Evolutionary conservation across 306 rosid species (phyloP).

Genomic region (Crataegus laevigata): DNA sequence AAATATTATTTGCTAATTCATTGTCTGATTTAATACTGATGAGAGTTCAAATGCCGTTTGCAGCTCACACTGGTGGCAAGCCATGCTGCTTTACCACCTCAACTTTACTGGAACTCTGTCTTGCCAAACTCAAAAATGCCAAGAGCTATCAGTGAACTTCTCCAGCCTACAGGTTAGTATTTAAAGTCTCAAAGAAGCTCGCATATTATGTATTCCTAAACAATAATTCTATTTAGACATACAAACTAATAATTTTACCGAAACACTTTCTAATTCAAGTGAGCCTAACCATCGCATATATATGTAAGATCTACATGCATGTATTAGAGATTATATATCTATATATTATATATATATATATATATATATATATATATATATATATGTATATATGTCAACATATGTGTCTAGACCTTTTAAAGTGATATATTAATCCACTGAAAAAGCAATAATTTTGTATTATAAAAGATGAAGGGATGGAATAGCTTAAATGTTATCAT

Average conservation of each 20-base stretch:
- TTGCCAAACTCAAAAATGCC: constrained; percentile 68
- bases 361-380: too few relatives aligned
- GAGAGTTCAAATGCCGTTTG: background rate
- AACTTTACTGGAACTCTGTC: constrained; percentile 55
- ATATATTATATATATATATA: too few relatives aligned
- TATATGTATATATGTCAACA: too few relatives aligned
- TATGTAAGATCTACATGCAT: too few relatives aligned
- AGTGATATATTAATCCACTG: background rate
- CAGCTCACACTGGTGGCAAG: constrained; percentile 38
- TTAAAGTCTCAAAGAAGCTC: background rate
- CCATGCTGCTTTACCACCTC: constrained; percentile 54
- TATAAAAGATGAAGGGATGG: background rate
- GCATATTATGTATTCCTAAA: too few relatives aligned
- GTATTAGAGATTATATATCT: too few relatives aligned
- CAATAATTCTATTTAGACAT: too few relatives aligned
- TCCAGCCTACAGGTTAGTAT: constrained; percentile 34
- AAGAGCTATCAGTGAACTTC: constrained; percentile 38
- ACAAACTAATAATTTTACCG: too few relatives aligned
- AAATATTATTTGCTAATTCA: background rate
- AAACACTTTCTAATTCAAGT: too few relatives aligned
- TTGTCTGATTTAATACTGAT: background rate
- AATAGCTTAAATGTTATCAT: background rate
- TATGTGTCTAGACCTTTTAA: background rate
- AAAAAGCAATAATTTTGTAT: background rate
- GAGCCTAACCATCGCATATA: too few relatives aligned